These are phyloP conservation scores for Grosmannia serpens DNA, from an alignment of 2,329 filamentous ascomycete species.

Conservation along the genomic window DNA sequence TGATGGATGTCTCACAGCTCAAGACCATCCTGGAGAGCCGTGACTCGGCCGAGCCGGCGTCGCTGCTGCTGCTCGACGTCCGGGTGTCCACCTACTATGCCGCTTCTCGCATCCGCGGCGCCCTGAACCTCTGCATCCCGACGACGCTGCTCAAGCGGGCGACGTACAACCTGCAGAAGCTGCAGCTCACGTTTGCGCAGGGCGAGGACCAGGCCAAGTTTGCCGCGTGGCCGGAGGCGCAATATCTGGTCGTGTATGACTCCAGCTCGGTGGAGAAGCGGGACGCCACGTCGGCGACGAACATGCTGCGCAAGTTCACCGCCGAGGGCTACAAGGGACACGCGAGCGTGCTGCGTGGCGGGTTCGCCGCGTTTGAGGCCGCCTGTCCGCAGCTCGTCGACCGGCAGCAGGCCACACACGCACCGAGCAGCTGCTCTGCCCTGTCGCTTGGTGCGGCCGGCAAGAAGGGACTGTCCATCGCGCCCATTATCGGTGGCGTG, in stretches of 20 bases:
- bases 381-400: conserved; percentile 57
- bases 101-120: conserved; percentile 61
- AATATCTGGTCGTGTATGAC: conserved; percentile 81
- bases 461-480: conserved; percentile 36
- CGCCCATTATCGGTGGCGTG: conserved; percentile 82
- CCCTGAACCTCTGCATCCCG: conserved; percentile 86
- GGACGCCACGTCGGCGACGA: conserved; percentile 68
- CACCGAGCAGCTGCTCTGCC: conserved; percentile 22
- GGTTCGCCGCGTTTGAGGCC: conserved; percentile 63
- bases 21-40: conserved; percentile 40
- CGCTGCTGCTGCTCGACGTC: conserved; percentile 66
- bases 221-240: conserved; percentile 60
- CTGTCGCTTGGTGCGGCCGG: conserved; percentile 36
- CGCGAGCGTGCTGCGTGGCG: conserved; percentile 67
- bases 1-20: conserved; percentile 44
- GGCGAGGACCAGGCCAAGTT: conserved; percentile 62
- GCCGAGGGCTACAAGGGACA: conserved; percentile 70
- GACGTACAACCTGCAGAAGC: conserved; percentile 79
- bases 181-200: conserved; percentile 75
- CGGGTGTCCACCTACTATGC: conserved; percentile 77
- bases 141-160: conserved; percentile 85
- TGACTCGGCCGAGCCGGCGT: conserved; percentile 17
- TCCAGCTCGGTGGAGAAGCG: conserved; percentile 62
- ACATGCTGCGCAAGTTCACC: conserved; percentile 88
- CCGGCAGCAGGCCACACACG: conserved; percentile 24